phyloP scores from a whole-genome alignment of 768 basidiomycete genomes.

The Naganishia onofrii region DNA sequence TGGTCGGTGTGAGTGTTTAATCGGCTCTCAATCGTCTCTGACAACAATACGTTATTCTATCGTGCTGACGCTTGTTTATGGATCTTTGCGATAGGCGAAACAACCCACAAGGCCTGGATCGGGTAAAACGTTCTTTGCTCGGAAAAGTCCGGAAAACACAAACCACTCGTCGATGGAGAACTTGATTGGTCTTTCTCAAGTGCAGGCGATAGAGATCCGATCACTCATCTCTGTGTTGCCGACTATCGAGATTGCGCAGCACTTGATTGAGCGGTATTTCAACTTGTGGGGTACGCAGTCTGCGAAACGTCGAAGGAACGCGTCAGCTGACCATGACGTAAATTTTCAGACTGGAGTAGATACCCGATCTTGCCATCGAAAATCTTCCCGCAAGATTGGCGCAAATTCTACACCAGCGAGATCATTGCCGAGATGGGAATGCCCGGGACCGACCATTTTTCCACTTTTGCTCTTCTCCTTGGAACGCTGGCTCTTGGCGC shows the following conservation, averaged over 20 bases:
- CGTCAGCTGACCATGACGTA: not conserved
- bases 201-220: constrained; percentile 24
- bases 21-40: not conserved
- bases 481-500: constrained; percentile 21
- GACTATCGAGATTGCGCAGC: constrained; percentile 12
- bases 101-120: constrained; percentile 3
- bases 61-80: not conserved
- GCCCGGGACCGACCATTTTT: constrained; percentile 23
- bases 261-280: constrained; percentile 25
- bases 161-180: constrained; percentile 25
- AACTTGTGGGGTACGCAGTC: constrained; percentile 17
- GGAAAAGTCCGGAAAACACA: constrained; percentile 6
- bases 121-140: constrained; percentile 16
- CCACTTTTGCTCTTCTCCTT: constrained; percentile 26
- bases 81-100: not conserved
- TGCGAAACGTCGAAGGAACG: not conserved
- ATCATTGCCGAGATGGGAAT: constrained; percentile 21
- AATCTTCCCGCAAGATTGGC: constrained; percentile 28
- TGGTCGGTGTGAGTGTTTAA: constrained; percentile 6
- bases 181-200: constrained; percentile 24
- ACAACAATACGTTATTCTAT: not conserved
- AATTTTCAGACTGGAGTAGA: constrained; percentile 21
- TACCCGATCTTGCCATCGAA: constrained; percentile 3
- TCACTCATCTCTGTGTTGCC: constrained; percentile 25
- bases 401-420: constrained; percentile 19